Evolutionary conservation across 31 red algal species (phyloP), one percentile per base, ranked within the genome.

Genomic region (Odonthalia washingtoniensis): DNA sequence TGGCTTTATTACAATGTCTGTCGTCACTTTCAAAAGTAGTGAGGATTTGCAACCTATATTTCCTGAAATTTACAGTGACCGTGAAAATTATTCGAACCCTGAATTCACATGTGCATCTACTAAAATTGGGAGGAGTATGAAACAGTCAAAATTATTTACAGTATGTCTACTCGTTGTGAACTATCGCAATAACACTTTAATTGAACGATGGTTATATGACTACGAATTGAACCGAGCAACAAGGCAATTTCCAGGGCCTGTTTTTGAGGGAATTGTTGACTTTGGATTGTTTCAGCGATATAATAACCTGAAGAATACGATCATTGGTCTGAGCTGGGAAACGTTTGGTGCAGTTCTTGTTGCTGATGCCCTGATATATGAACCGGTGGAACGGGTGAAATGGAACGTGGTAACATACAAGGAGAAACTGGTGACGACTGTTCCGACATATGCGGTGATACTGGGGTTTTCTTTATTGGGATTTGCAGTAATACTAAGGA

Each of bases 21-120:
- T 61, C 16, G 52, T 37, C 34, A 70, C 16, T 32, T 70, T 21
- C 66, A 27, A 28, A 70, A 32, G 9, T 9, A 12, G 12, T 12
- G 66, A 70, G 28, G 9, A 70, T 37, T 9, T 21, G 6, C 12
- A 70, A 12, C 28, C 9, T 28, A 70, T 21, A 12, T 12, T 70
- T 37, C 21, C 49, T 14, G 21, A 57, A 57, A 57, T 57, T 57
- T 57, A 14, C 49, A 9, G 12, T 14, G 49, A 21, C 21, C 21
- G 21, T 21, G 49, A 9, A 21, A 57, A 9, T 21, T 57, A 9
- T 21, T 9, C 49, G 21, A 57, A 57, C 6, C 12, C 66, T 32
- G 66, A 34, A 70, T 27, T 70, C 14, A 70, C 28, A 70, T 70
- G 66, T 70, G 66, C 66, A 27, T 12, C 66, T 70, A 37, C n/a